Base-by-base conservation (phyloP, 768 basidiomycete species). In the Tricholoma sp. region DNA sequence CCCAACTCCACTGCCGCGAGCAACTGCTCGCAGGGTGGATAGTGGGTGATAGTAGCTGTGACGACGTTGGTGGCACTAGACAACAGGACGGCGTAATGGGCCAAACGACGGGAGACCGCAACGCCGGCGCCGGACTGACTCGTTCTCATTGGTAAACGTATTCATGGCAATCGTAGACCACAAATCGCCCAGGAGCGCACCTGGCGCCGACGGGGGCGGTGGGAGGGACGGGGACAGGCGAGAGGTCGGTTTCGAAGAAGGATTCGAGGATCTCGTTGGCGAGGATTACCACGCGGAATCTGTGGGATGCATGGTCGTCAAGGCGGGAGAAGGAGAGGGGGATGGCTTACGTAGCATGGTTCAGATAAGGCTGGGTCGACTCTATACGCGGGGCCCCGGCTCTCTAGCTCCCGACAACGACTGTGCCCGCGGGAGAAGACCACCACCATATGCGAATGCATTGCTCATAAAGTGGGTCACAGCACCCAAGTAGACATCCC, bases 381-480 rank as follows among this genome's bases (percentile, higher is more conserved):
- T 83, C 83, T 46, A 89, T 77, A 51, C 73, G 69, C 47, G 72
- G 80, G 29, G 8, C 29, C 4, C 8, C 29, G 29, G 29, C 29
- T 29, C 29, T 29, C n/a, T n/a, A n/a, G n/a, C n/a, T n/a, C n/a
- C n/a, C n/a, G n/a, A n/a, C n/a, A n/a, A n/a, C n/a, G 29, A 8
- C 29, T 3, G 9, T 22, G 79, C 78, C 63, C 76, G 76, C 39
- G 88, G 88, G 16, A 90, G 74, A n/a, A 93, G 78, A n/a, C 93
- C 88, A 73, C 97, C 94, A 2, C 94, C 97, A 57, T 95, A 98
- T 67, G 98, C 97, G 65, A 98, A 99, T 0, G 95, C 93, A 66
- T 98, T 98, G 37, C 94, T 89, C 87, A 99, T 95, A 69, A 98
- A 96, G 43, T 94, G 88, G 62, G 93, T 95, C 61, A 99, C 91